Base-by-base conservation (phyloP, 768 basidiomycete genomes). In the Nevesoporus exiguus region DNA sequence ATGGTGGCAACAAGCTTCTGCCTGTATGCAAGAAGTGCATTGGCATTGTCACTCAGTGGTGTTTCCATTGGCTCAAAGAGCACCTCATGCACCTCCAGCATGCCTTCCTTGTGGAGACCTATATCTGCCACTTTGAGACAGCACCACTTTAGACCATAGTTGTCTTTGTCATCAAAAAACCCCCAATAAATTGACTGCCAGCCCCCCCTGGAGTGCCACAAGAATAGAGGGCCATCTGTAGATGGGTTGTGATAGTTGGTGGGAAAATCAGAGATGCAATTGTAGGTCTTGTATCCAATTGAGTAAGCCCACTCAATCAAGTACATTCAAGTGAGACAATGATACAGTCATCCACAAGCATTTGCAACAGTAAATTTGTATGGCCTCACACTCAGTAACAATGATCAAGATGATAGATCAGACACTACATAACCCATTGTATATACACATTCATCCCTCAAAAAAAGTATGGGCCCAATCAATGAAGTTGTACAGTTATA, bases 131-230 rank as follows among this genome's bases (percentile, higher is more conserved):
- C n/a, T 13, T 63, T 52, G 11, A 56, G 29, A 0, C 47, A 46
- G 10, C 44, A 30, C 49, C 48, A 29, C 27, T 29, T 29, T 4
- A 29, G 27, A 29, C 27, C 8, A 8, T 40, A 39, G 27, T 48
- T 48, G 3, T 41, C 54, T 6, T 54, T 46, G 40, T 55, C 45
- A 19, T 61, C 60, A 14, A n/a, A 52, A 24, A 29, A 52, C 4
- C 51, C 60, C 60, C 60, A 62, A 34, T 56, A 55, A 8, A 62
- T 44, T 1, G 60, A 21, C 31, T 58, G 56, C 51, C 60, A 61
- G 7, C 54, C 55, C n/a, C 43, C 46, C 8, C 39, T 27, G 41
- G 39, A 11, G 41, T 62, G 55, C 51, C 49, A 47, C 19, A 1
- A 49, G 24, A n/a, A 22, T 3, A 25, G 17, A 2, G 31, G n/a